Evolutionary conservation across 495 filamentous ascomycete genomes (phyloP).

Genomic region (Penicillium turbatum): DNA sequence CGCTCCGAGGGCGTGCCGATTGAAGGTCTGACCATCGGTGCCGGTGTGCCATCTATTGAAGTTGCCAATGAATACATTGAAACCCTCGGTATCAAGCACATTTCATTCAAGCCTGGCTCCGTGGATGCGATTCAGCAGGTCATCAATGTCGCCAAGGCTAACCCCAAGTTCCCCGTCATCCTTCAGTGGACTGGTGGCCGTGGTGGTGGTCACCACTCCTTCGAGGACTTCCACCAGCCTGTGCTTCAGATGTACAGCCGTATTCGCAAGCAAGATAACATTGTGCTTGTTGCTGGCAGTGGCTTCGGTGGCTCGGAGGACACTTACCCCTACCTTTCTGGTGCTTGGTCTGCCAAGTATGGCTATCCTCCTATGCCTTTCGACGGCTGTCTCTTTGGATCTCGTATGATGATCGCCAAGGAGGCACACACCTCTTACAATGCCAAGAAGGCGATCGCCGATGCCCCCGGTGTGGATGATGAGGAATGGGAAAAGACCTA

Average conservation of each 20-base stretch:
- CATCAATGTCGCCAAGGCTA: constrained; percentile 42
- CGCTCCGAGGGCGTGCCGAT: constrained; percentile 87
- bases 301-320: constrained; percentile 46
- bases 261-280: constrained; percentile 42
- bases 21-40: constrained; percentile 67
- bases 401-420: constrained; percentile 48
- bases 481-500: constrained; percentile 95
- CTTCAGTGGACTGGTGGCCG: constrained; percentile 51
- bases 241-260: constrained; percentile 42
- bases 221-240: constrained; percentile 49
- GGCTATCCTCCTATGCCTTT: constrained; percentile 47
- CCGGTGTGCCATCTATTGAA: constrained; percentile 49
- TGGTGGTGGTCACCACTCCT: constrained; percentile 50
- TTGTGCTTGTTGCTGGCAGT: constrained; percentile 47
- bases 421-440: constrained; percentile 90
- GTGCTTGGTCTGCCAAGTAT: constrained; percentile 38
- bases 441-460: constrained; percentile 92
- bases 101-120: constrained; percentile 49
- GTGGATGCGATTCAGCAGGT: constrained; percentile 43
- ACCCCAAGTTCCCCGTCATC: constrained; percentile 45
- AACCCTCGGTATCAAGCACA: constrained; percentile 45
- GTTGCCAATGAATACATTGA: constrained; percentile 45
- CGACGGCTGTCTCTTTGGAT: constrained; percentile 45
- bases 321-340: constrained; percentile 46
- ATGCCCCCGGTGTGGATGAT: constrained; percentile 85